Evolutionary conservation across 345 rosid genomes (phyloP), one percentile per base, ranked within the genome.

Genomic region (Pugionium cornutum): DNA sequence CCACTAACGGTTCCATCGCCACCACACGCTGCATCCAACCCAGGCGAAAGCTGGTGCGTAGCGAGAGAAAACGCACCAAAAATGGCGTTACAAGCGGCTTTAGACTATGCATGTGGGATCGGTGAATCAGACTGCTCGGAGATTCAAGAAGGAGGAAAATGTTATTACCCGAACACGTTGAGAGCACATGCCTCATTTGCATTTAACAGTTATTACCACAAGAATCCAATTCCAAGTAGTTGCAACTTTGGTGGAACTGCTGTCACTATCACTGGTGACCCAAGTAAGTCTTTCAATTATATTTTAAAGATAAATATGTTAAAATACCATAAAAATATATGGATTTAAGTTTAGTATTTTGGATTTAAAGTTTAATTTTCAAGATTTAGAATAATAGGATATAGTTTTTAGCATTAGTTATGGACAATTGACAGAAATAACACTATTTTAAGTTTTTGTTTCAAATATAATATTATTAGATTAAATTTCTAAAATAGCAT

Each of bases 221-320:
- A 88, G 83, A 88, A 88, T 73, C 96, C 98, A 4, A 61, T 81
- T 8, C 97, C 96, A 2, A 83, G 80, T 44, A 88, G 97, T 82
- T 94, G 99, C 64, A 88, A 85, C 53, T 94, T 94, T 75, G 95
- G 84, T 44, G 99, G 97, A 53, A 75, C 86, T 64, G 97, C 99
- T 55, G 73, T 86, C 43, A 79, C 87, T 52, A 81, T 90, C 10
- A 88, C 77, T 83, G 77, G 85, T 49, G 81, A 94, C 78, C 99
- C 99, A 58, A 94, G 99, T 94, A 66, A 86, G 97, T 75, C 31
- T 18, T 42, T 27, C 9, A 18, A 18, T 18, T 18, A 18, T 18
- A 18, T 18, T 18, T 18, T 18, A 18, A 18, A 18, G 18, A 18
- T 18, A 18, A 18, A 18, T 18, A 18, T 18, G 0, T 18, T 18